Percentiles rank a stretch among this genome's conserved stretches.
Evolutionary conservation across 2,329 filamentous ascomycete genomes (phyloP).

Genomic region (Penicillium palitans): DNA sequence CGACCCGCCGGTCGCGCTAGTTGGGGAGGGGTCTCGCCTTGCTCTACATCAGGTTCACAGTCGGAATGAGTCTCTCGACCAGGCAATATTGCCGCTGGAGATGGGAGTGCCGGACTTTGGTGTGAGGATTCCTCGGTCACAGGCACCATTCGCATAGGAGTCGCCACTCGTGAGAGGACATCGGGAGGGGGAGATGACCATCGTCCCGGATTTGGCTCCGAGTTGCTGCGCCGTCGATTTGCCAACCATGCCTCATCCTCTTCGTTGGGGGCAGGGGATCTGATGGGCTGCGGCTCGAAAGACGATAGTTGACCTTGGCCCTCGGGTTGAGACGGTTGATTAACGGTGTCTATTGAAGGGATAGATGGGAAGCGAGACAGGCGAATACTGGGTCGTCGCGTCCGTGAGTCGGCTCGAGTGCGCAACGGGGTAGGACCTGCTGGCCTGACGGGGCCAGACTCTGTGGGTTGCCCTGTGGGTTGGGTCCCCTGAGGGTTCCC

Average conservation of each 20-base stretch:
- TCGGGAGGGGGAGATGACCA: conserved; percentile 32
- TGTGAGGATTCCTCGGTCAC: conserved; percentile 37
- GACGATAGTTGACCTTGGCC: conserved; percentile 15
- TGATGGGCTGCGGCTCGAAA: conserved; percentile 18
- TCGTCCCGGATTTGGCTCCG: conserved; percentile 40
- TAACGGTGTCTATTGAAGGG: conserved; percentile 19
- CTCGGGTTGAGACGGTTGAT: conserved; percentile 12
- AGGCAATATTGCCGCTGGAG: conserved; percentile 5
- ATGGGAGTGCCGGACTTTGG: conserved; percentile 15
- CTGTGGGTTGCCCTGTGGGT: conserved; percentile 5
- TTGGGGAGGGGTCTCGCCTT: conserved; percentile 17
- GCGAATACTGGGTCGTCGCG: conserved; percentile 37
- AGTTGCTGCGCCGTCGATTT: conserved; percentile 43
- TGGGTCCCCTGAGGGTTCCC: conserved; percentile 14
- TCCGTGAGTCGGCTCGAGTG: conserved; percentile 24
- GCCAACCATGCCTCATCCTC: conserved; percentile 31
- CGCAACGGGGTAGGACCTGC: conserved; percentile 18
- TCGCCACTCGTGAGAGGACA: conserved; percentile 23
- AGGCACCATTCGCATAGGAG: conserved; percentile 33
- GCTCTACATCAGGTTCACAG: conserved; percentile 11
- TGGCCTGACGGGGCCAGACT: conserved; percentile 15
- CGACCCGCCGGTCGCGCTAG: conserved; percentile 19
- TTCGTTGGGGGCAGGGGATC: conserved; percentile 20
- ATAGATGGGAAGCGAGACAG: conserved; percentile 25
- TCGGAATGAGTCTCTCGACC: neutral